Conservation (phyloP, 495 filamentous ascomycete genomes). For the Extremus antarcticus region DNA sequence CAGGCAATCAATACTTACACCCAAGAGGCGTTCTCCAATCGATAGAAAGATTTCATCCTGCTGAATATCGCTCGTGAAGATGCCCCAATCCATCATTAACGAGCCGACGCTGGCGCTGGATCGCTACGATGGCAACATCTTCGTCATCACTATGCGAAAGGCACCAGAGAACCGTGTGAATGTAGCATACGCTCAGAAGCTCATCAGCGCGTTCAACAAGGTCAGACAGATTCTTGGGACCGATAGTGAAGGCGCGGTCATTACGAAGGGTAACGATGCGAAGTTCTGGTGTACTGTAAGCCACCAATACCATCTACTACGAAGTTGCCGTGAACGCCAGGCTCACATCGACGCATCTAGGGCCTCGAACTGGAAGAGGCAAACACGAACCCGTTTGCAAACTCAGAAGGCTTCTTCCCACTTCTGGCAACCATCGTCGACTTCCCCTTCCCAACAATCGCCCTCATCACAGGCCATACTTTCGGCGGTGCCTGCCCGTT, state of each 20-base stretch:
- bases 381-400: conserved; percentile 38
- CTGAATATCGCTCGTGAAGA: not conserved
- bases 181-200: conserved; percentile 36
- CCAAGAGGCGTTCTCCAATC: too few species aligned
- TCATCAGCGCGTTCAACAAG: conserved; percentile 34
- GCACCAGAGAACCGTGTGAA: conserved; percentile 41
- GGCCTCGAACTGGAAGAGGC: conserved; percentile 41
- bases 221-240: conserved; percentile 29
- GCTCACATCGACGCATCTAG: conserved; percentile 6
- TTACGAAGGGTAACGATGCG: conserved; percentile 37
- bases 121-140: conserved; percentile 31
- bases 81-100: conserved; percentile 12
- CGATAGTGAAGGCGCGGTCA: conserved; percentile 36
- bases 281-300: conserved; percentile 42
- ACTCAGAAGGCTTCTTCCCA: conserved; percentile 39
- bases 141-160: conserved; percentile 42
- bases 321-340: too few species aligned
- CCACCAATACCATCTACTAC: not conserved
- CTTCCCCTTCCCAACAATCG: conserved; percentile 43
- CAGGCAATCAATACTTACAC: not conserved
- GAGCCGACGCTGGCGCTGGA: conserved; percentile 24
- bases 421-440: conserved; percentile 42
- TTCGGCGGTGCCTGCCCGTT: conserved; percentile 42
- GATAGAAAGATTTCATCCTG: too few species aligned
- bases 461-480: conserved; percentile 41